These are phyloP conservation scores for Russula abietina DNA, from an alignment of 768 basidiomycete genomes.

Conservation along the genomic window DNA sequence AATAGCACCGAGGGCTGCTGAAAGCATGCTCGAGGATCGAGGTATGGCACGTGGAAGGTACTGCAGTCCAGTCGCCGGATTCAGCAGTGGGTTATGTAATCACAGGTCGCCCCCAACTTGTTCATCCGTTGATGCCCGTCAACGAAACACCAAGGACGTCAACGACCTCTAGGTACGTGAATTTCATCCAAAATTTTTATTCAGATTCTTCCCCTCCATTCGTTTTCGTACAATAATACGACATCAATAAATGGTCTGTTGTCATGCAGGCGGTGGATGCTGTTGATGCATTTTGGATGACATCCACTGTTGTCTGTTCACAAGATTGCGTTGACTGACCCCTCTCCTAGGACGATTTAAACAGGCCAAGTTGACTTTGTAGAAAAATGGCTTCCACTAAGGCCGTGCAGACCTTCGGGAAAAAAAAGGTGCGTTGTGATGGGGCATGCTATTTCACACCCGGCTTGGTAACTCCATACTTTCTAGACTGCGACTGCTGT, in stretches of 20 bases:
- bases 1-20: background rate
- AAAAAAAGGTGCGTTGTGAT: constrained; percentile 81
- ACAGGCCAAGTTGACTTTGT: constrained; percentile 25
- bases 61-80: background rate
- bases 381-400: constrained; percentile 65
- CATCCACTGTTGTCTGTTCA: constrained; percentile 15
- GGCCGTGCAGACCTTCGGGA: constrained; percentile 99
- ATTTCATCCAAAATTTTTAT: constrained; percentile 26
- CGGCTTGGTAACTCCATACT: constrained; percentile 6
- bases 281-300: constrained; percentile 35
- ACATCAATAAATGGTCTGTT: constrained; percentile 2
- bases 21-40: constrained; percentile 6
- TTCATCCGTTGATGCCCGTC: constrained; percentile 7
- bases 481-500: constrained; percentile 93
- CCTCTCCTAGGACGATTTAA: constrained; percentile 23
- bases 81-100: constrained; percentile 6
- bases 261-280: constrained; percentile 38
- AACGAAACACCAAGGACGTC: constrained; percentile 27
- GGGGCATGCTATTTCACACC: constrained; percentile 7
- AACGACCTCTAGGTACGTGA: constrained; percentile 37
- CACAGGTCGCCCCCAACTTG: background rate
- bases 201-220: background rate
- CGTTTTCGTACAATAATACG: constrained; percentile 1
- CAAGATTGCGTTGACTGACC: constrained; percentile 18
- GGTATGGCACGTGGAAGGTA: background rate